Base-by-base conservation (phyloP, 1,139 yeast species). In the Geotrichum histeridarum region DNA sequence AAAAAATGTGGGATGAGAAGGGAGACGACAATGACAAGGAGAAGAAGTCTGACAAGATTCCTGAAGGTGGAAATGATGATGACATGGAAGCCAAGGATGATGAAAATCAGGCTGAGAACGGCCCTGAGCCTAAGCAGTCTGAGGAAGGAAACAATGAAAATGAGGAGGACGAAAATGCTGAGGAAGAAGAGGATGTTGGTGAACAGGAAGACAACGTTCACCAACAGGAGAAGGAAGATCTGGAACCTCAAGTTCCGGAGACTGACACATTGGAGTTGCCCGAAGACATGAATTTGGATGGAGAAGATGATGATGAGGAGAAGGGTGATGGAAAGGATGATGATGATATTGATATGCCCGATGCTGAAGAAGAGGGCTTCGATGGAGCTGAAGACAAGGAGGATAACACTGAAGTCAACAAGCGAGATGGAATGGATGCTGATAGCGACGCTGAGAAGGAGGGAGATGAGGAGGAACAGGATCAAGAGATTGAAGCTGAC, bases 1-100 rank as follows among this genome's bases (percentile, higher is more conserved):
- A 94, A 63, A 93, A 93, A 73, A 88, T 93, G 96, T 93, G 99
- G 99, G 95, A 93, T 65, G 98, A 90, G 65, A 90, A 91, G 68
- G 86, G 86, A 12, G 79, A 83, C 54, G 91, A 86, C 11, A 79
- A 89, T 17, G 90, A 86, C 69, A 77, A 78, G 45, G 82, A 79
- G 46, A 76, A 80, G 50, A 81, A 84, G 36, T 77, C 86, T 45
- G 87, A 85, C 56, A 86, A 88, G 65, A 91, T 22, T 31, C 75
- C 76, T 3, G 80, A 81, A 39, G 77, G 76, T 6, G 82, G 81
- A n/a, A 80, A 80, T 2, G 80, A 77, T 2, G 77, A 76, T 1
- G 79, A 77, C 5, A 72, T 77, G 3, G 76, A 73, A 9, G 80
- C 76, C 0, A 78, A 79, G 83, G 94, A 87, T 89, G 95, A 91